These are phyloP conservation scores for Amauroascus verrucosus DNA, from an alignment of 2,329 filamentous ascomycete species.

Conservation along the genomic window DNA sequence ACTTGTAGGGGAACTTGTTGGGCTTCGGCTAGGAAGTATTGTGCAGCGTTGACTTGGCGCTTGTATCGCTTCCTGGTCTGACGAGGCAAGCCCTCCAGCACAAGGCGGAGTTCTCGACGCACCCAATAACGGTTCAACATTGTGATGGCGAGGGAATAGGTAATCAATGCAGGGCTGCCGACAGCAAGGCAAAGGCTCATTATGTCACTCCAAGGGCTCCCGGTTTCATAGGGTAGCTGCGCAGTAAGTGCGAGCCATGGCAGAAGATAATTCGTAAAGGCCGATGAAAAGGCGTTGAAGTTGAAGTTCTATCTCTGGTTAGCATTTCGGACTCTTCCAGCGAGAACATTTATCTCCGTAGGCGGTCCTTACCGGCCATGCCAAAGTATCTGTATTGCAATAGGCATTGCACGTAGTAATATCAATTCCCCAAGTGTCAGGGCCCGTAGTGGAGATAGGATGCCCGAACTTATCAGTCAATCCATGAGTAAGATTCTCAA, in stretches of 20 bases:
- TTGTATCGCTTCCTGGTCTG: not conserved
- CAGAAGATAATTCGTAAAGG: slow-evolving; percentile 4
- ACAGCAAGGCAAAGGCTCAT: slow-evolving; percentile 8
- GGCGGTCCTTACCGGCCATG: not conserved
- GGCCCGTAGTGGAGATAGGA: not conserved
- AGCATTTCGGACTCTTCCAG: not conserved
- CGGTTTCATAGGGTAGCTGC: slow-evolving; percentile 5
- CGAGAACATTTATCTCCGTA: not conserved
- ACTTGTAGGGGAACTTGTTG: slow-evolving; percentile 6
- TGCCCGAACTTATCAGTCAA: slow-evolving; percentile 1
- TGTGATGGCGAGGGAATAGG: slow-evolving; percentile 4
- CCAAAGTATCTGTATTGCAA: not conserved
- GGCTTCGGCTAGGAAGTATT: slow-evolving; percentile 6
- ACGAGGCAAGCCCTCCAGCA: not conserved
- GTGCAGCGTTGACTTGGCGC: not conserved
- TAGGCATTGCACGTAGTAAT: slow-evolving; percentile 1
- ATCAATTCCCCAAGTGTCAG: slow-evolving; percentile 2
- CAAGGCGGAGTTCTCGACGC: not conserved
- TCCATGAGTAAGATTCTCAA: slow-evolving; percentile 2
- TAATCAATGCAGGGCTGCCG: slow-evolving; percentile 1
- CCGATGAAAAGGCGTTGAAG: slow-evolving; percentile 3
- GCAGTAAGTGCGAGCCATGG: slow-evolving; percentile 9
- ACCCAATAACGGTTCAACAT: slow-evolving; percentile 8
- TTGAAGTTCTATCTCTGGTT: slow-evolving; percentile 1
- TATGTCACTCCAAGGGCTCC: slow-evolving; percentile 7